These are phyloP conservation scores for Penicillium sclerotiorum DNA, from an alignment of 2,329 filamentous ascomycete genomes.

Conservation along the genomic window DNA sequence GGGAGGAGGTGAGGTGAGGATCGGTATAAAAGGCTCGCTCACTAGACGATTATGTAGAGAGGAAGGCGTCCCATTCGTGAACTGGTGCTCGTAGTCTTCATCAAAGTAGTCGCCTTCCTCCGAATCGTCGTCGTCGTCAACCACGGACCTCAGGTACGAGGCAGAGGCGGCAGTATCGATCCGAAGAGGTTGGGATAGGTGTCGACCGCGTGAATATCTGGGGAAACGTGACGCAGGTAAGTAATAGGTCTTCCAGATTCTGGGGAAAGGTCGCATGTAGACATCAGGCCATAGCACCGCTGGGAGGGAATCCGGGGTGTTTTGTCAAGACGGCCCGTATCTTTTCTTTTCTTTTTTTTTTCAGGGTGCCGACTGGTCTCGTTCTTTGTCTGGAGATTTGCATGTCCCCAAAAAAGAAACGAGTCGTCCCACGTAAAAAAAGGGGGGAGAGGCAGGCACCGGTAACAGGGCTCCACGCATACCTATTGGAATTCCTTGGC, in stretches of 20 bases:
- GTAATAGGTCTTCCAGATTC: conserved; percentile 27
- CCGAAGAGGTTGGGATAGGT: conserved; percentile 35
- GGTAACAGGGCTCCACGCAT: conserved; percentile 20
- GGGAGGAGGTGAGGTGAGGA: conserved; percentile 73
- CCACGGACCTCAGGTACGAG: conserved; percentile 23
- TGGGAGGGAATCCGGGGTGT: neutral
- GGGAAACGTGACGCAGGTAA: conserved; percentile 24
- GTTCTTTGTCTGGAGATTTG: conserved; percentile 1
- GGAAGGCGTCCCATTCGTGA: conserved; percentile 41
- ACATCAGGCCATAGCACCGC: conserved; percentile 20
- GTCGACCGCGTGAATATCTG: conserved; percentile 45
- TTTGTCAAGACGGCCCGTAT: neutral
- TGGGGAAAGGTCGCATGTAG: conserved; percentile 25
- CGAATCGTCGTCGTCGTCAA: conserved; percentile 32
- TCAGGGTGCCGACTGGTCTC: neutral
- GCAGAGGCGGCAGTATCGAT: conserved; percentile 36
- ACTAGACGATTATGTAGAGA: conserved; percentile 44
- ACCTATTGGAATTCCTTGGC: conserved; percentile 46
- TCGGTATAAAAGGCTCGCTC: conserved; percentile 55
- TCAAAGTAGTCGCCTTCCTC: conserved; percentile 29
- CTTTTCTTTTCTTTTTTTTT: neutral
- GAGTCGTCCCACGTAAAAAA: conserved; percentile 3
- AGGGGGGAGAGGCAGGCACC: conserved; percentile 8
- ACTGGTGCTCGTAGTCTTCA: conserved; percentile 30
- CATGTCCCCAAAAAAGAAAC: neutral